These are phyloP conservation scores for Fusarium pseudocircinatum DNA, from an alignment of 2,329 filamentous ascomycete species.

Conservation along the genomic window DNA sequence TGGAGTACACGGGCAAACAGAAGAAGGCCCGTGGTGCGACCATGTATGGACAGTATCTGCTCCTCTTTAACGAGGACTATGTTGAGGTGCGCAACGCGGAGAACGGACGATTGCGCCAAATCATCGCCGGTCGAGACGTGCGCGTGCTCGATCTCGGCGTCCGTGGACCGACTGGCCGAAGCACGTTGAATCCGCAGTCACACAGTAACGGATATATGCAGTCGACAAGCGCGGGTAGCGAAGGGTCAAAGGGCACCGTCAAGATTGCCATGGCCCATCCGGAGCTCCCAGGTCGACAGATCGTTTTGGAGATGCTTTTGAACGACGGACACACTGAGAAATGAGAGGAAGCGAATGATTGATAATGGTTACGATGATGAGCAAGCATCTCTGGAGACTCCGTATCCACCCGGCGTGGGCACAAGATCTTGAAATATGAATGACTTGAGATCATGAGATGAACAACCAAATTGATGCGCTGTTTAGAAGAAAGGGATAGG, in stretches of 20 bases:
- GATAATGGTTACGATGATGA: conserved; percentile 14
- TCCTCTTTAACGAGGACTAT: conserved; percentile 96
- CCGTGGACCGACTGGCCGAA: conserved; percentile 66
- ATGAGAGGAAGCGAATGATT: conserved; percentile 14
- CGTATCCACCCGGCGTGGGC: conserved; percentile 2
- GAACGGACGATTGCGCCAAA: conserved; percentile 91
- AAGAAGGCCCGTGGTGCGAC: conserved; percentile 83
- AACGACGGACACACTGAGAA: conserved; percentile 81
- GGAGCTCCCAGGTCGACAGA: conserved; percentile 82
- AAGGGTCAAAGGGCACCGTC: conserved; percentile 75
- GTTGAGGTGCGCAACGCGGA: conserved; percentile 97
- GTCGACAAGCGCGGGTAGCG: conserved; percentile 48
- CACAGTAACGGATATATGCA: conserved; percentile 49
- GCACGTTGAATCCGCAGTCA: conserved; percentile 49
- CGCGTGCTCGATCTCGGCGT: conserved; percentile 89
- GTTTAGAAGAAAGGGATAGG: neutral
- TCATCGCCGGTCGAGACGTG: conserved; percentile 91
- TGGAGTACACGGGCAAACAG: conserved; percentile 96
- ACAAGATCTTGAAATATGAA: neutral
- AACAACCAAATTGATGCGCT: neutral
- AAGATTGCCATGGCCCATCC: conserved; percentile 98
- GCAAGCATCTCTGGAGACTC: conserved; percentile 3
- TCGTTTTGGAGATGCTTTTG: conserved; percentile 90
- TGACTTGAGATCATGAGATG: neutral
- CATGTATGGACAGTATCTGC: conserved; percentile 88